A percentile compares a stretch with the other conserved stretches of the same genome.
Evolutionary conservation across 225 moss, liverwort and hornwort genomes (phyloP).

Genomic region (Climacium dendroides): DNA sequence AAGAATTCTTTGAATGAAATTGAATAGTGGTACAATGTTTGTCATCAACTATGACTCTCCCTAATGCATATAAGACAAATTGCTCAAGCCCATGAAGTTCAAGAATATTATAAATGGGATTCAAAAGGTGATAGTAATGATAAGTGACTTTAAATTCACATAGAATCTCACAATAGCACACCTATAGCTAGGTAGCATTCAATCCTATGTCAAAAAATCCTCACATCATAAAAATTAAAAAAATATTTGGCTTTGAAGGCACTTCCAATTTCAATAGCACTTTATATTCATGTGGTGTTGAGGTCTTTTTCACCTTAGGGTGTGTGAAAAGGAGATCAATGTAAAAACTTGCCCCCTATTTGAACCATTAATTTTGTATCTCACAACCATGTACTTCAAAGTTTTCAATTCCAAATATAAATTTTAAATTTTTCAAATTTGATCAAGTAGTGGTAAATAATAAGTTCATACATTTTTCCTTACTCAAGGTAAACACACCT

Average conservation of each 20-base stretch:
- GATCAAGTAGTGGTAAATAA: background rate
- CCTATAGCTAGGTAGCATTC: background rate
- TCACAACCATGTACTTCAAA: accelerated
- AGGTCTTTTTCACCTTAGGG: background rate
- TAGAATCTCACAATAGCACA: background rate
- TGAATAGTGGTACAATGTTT: accelerated
- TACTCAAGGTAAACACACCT: background rate
- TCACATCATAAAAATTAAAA: background rate
- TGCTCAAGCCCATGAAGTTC: background rate
- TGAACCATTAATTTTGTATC: background rate
- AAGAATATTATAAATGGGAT: accelerated
- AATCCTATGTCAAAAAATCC: background rate
- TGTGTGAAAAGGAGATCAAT: background rate
- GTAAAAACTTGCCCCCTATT: background rate
- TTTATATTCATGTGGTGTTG: background rate
- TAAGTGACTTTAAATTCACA: background rate
- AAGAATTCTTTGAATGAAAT: background rate
- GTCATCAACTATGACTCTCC: accelerated
- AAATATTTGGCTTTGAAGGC: background rate
- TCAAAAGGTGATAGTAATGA: background rate
- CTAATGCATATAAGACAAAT: background rate
- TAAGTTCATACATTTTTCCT: accelerated
- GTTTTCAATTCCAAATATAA: background rate
- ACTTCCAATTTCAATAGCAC: background rate
- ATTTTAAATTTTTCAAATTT: background rate